Percentiles rank a stretch among this genome's conserved stretches.
Conservation (phyloP, 2,329 filamentous ascomycete species). For the Sporothrix inflata region DNA sequence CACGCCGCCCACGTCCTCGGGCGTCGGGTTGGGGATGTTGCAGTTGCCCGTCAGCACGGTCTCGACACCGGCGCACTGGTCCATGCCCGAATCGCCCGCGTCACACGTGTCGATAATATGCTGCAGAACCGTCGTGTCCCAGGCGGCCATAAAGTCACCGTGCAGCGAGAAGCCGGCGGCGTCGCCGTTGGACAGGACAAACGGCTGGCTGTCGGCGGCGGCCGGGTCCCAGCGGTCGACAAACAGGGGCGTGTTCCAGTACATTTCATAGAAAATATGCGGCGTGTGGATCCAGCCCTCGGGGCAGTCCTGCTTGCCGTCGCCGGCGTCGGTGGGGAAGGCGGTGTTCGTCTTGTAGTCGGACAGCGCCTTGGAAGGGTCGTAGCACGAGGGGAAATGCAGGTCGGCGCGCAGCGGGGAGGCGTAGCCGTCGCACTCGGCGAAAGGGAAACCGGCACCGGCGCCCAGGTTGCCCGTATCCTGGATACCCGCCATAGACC, state of each 20-base stretch:
- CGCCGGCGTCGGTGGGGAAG: constrained; percentile 56
- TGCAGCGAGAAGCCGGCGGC: constrained; percentile 71
- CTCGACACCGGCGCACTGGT: constrained; percentile 62
- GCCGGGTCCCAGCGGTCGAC: constrained; percentile 56
- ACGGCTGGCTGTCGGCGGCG: constrained; percentile 61
- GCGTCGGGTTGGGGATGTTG: constrained; percentile 52
- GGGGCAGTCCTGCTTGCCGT: constrained; percentile 58
- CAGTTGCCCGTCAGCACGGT: constrained; percentile 55
- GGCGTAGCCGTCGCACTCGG: constrained; percentile 65
- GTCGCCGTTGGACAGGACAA: constrained; percentile 71
- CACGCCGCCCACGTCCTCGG: constrained; percentile 50
- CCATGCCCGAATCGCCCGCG: constrained; percentile 61
- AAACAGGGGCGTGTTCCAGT: constrained; percentile 62
- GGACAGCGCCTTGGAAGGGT: constrained; percentile 62
- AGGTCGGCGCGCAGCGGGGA: constrained; percentile 68
- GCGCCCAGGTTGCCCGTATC: constrained; percentile 58
- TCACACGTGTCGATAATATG: constrained; percentile 69
- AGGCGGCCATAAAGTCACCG: constrained; percentile 74
- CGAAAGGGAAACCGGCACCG: constrained; percentile 69
- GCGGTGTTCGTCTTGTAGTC: constrained; percentile 68
- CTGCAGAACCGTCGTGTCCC: constrained; percentile 68
- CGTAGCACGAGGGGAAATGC: constrained; percentile 76
- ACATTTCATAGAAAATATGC: constrained; percentile 62
- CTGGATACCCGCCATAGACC: constrained; percentile 57
- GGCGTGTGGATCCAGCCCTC: constrained; percentile 58